Base-by-base conservation (phyloP, 2,329 filamentous ascomycete species). In the Plectosphaerella plurivora region DNA sequence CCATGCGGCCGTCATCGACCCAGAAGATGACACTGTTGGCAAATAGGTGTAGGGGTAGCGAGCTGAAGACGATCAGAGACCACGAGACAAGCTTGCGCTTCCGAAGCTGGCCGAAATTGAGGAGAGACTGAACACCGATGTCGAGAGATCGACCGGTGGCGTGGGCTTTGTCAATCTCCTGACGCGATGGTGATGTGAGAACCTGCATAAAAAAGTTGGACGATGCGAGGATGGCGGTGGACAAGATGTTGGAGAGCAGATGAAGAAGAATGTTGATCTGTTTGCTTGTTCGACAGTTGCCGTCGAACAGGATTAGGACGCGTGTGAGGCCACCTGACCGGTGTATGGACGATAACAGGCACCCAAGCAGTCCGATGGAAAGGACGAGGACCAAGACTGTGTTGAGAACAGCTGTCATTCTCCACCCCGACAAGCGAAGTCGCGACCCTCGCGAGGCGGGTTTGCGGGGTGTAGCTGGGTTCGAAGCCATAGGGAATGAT, bases 221-320 rank as follows among this genome's bases (percentile, higher is more conserved):
- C 3, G 58, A 55, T 3, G 53, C 53, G 22, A 54, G 35, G 20
- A 52, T 39, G 10, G 49, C 20, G 14, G 50, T 51, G 11, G 49
- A 47, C 12, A 51, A n/a, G 1, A 68, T 52, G 61, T 81, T 81
- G 59, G 82, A 73, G 3, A 70, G 52, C 24, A 80, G 58, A 60
- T 81, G 76, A 0, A 75, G 52, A 33, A 57, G 55, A 1, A 63
- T 45, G 52, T 64, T 60, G 33, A 57, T 39, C 36, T 39, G 36
- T 12, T 12, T 14, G 36, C 36, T 39, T 18, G n/a, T 50, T 20
- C 44, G 46, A 51, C 60, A 62, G 45, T 49, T 51, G 4, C 57
- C 59, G 5, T 46, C 10, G 50, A 47, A 55, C 20, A 62, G 53
- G 2, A 42, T 12, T 12, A 39, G 36, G 11, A 39, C n/a, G 12